These are phyloP conservation scores for Mycena pura DNA, from an alignment of 768 basidiomycete genomes.

Conservation along the genomic window DNA sequence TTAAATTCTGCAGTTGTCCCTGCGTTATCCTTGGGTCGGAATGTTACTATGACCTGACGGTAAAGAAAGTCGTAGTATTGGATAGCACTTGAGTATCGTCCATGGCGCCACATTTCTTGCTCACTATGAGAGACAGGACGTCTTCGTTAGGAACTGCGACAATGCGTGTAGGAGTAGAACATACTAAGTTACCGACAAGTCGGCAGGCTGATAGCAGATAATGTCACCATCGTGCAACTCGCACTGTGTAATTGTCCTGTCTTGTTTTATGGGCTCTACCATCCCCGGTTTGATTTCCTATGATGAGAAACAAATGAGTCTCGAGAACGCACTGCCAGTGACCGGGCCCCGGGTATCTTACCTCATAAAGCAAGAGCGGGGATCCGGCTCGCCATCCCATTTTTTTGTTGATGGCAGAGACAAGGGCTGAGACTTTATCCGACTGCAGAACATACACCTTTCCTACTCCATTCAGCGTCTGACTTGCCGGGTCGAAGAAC, in stretches of 20 bases:
- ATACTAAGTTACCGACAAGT: too few species aligned
- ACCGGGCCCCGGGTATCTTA: slow-evolving; percentile 35
- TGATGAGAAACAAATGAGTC: background rate
- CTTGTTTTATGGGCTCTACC: slow-evolving; percentile 98
- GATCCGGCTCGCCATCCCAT: slow-evolving; percentile 96
- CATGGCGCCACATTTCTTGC: too few species aligned
- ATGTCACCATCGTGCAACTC: slow-evolving; percentile 99
- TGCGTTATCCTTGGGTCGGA: background rate
- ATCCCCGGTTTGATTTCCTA: slow-evolving; percentile 99
- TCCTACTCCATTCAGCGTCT: slow-evolving; percentile 83
- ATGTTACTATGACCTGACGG: background rate
- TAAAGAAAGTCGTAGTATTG: background rate
- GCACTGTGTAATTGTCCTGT: slow-evolving; percentile 91
- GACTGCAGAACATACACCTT: slow-evolving; percentile 88
- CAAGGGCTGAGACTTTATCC: slow-evolving; percentile 85
- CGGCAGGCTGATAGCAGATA: slow-evolving; percentile 96
- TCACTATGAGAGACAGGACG: too few species aligned
- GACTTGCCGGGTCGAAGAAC: slow-evolving; percentile 93
- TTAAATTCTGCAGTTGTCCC: background rate
- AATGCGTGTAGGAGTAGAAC: too few species aligned
- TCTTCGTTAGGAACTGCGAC: too few species aligned
- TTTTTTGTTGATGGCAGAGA: slow-evolving; percentile 84
- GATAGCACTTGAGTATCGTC: too few species aligned
- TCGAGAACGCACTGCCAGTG: too few species aligned
- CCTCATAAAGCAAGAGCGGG: slow-evolving; percentile 95